Conservation (phyloP, 345 rosid genomes). For the Isatis tinctoria region DNA sequence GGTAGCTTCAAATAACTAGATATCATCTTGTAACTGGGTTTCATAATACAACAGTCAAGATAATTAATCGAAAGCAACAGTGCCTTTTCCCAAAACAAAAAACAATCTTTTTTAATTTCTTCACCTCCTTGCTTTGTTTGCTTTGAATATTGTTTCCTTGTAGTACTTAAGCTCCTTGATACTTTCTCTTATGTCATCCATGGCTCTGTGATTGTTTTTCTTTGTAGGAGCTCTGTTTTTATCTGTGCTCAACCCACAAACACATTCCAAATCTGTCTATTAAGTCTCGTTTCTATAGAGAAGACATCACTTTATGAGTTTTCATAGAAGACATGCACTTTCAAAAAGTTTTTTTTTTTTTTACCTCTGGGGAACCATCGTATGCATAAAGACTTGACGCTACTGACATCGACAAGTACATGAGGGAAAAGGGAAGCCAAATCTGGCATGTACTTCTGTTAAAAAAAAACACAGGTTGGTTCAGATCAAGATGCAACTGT, state of each 20-base stretch:
- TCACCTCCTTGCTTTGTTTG: slow-evolving; percentile 41
- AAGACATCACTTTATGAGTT: background rate
- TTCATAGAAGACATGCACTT: background rate
- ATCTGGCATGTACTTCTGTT: slow-evolving; percentile 86
- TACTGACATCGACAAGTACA: slow-evolving; percentile 82
- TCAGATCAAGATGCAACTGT: slow-evolving; percentile 46
- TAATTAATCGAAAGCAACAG: background rate
- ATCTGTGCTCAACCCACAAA: slow-evolving; percentile 41
- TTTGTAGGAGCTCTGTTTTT: slow-evolving; percentile 60
- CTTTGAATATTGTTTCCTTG: slow-evolving; percentile 65
- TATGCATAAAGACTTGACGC: slow-evolving; percentile 64
- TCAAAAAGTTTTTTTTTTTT: background rate
- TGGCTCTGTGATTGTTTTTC: slow-evolving; percentile 68
- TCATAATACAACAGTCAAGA: background rate
- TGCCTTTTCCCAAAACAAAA: background rate
- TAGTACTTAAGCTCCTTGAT: slow-evolving; percentile 70
- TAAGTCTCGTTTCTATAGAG: background rate
- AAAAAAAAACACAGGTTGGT: slow-evolving; percentile 13
- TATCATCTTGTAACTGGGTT: background rate
- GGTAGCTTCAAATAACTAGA: background rate
- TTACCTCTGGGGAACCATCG: slow-evolving; percentile 84
- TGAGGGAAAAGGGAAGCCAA: slow-evolving; percentile 75
- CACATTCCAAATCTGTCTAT: background rate
- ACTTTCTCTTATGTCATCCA: slow-evolving; percentile 93
- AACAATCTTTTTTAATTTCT: background rate